These are phyloP conservation scores for Epicoccum nigrum DNA, from an alignment of 2,329 filamentous ascomycete species.

Conservation along the genomic window DNA sequence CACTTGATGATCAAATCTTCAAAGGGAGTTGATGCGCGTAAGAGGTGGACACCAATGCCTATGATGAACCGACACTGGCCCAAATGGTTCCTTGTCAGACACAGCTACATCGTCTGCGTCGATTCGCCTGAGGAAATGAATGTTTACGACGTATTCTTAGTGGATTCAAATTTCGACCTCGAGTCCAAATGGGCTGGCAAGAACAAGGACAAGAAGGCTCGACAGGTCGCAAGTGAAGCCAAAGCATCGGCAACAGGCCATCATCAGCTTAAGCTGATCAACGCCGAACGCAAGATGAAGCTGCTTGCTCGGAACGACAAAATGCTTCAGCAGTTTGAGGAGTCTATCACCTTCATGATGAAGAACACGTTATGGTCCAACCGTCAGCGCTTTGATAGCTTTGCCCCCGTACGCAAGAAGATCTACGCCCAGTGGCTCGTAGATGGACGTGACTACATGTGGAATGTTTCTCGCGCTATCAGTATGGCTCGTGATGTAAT, in stretches of 20 bases:
- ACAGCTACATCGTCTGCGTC: slow-evolving; percentile 98
- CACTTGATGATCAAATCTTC: slow-evolving; percentile 90
- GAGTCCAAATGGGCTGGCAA: slow-evolving; percentile 67
- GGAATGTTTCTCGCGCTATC: slow-evolving; percentile 96
- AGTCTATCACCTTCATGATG: slow-evolving; percentile 87
- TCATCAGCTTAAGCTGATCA: slow-evolving; percentile 85
- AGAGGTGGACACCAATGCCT: slow-evolving; percentile 77
- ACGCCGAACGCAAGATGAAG: slow-evolving; percentile 90
- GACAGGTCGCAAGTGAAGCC: slow-evolving; percentile 69
- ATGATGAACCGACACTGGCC: slow-evolving; percentile 83
- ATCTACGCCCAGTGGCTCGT: slow-evolving; percentile 97
- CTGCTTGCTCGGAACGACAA: slow-evolving; percentile 90
- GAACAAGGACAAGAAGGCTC: slow-evolving; percentile 59
- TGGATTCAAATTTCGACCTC: slow-evolving; percentile 85
- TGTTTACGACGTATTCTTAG: slow-evolving; percentile 97
- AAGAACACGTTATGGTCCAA: slow-evolving; percentile 81
- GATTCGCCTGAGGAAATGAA: slow-evolving; percentile 98
- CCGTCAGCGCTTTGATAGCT: slow-evolving; percentile 87
- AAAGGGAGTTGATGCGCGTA: slow-evolving; percentile 85
- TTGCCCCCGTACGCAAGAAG: slow-evolving; percentile 83
- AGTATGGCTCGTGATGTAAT: slow-evolving; percentile 97
- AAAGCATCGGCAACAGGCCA: slow-evolving; percentile 71
- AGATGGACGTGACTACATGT: slow-evolving; percentile 98
- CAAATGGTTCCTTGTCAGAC: slow-evolving; percentile 97
- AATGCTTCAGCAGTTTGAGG: slow-evolving; percentile 88